Base-by-base conservation (phyloP, 179 eudicot genomes). In the Beta macrorhiza region DNA sequence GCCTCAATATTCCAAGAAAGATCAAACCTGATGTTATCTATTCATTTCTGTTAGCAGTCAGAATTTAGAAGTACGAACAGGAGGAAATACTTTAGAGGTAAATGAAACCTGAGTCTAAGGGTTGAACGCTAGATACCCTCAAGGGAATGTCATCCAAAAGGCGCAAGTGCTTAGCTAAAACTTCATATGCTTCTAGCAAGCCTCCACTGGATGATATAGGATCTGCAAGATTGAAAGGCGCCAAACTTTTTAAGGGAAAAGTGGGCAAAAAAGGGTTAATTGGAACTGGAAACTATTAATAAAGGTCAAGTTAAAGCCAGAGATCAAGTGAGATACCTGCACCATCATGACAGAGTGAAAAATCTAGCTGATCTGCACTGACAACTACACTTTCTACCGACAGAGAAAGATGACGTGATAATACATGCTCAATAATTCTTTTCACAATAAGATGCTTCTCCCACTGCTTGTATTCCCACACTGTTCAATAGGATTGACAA, bases 361-460 rank as follows among this genome's bases (percentile, higher is more conserved):
- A 95, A 86, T 95, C 99, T 80, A 95, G 99, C 86, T 95, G 98
- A 83, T 95, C 97, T 37, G 86, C 91, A 86, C 82, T 80, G 65
- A 85, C 82, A 70, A 68, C 76, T 62, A 95, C 79, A 65, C 88
- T 86, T 81, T 90, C 93, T 81, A 85, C 84, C 22, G 90, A 80
- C 78, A 95, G 72, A 78, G 97, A 90, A 61, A 96, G 90, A 91
- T 96, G 99, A n/a, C 85, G 88, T 79, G 82, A 82, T 79, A 96
- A 81, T 80, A 93, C 90, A 84, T 93, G 88, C 87, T 93, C 98
- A 32, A 86, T 76, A 62, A 96, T 91, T 71, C 85, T 88, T 86
- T 94, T 92, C 47, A 93, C 83, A 57, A 96, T 91, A 61, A 91
- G 91, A 90, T 96, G 94, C 70, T 87, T 85, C 87, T 91, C 93